phyloP scores from a whole-genome alignment of 495 filamentous ascomycete genomes.

The Baudoinia panamericana region DNA sequence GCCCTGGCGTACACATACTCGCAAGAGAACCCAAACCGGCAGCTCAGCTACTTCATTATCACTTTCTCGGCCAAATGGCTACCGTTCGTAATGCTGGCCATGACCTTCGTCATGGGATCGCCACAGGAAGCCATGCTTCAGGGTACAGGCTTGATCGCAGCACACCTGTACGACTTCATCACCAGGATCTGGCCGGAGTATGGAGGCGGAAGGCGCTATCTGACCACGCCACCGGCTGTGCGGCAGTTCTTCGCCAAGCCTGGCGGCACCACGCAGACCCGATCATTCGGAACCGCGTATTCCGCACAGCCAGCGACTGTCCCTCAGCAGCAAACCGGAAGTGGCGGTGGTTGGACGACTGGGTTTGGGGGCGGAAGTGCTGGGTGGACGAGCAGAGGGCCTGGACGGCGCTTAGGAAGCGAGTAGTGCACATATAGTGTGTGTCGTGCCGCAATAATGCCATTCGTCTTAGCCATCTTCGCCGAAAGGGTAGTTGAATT shows the following conservation, averaged over 20 bases:
- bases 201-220: constrained; percentile 59
- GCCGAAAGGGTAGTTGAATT: constrained; percentile 97
- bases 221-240: constrained; percentile 56
- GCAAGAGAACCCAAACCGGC: constrained; percentile 65
- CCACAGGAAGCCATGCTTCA: constrained; percentile 40
- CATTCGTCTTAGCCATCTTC: constrained; percentile 46
- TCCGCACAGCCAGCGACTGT: constrained; percentile 3
- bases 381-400: constrained; percentile 13
- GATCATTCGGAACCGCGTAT: constrained; percentile 39
- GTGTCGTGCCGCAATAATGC: too few species aligned
- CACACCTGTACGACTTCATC: constrained; percentile 76
- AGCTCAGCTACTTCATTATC: constrained; percentile 60
- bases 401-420: constrained; percentile 13
- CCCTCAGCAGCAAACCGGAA: constrained; percentile 10
- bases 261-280: constrained; percentile 29
- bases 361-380: constrained; percentile 11
- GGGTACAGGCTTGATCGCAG: constrained; percentile 59
- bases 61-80: constrained; percentile 60
- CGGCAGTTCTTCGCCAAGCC: constrained; percentile 41
- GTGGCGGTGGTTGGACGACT: constrained; percentile 19
- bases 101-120: constrained; percentile 48
- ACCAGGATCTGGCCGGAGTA: constrained; percentile 71
- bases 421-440: too few species aligned
- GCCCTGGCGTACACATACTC: constrained; percentile 68
- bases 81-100: constrained; percentile 60